Evolutionary conservation across 768 basidiomycete species (phyloP), one percentile per base, ranked within the genome.

Genomic region (Mycena leptocephala): DNA sequence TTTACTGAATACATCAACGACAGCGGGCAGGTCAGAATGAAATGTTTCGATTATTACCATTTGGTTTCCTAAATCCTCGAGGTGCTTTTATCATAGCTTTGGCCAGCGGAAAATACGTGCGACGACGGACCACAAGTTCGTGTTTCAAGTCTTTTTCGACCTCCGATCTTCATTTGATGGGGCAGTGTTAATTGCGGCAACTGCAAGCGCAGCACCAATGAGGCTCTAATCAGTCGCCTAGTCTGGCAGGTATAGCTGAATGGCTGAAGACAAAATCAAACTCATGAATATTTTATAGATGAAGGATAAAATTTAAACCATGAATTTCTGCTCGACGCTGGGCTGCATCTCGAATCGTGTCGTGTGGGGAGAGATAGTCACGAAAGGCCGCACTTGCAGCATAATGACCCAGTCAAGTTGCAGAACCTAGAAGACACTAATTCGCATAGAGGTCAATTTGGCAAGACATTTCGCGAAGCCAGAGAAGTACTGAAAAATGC

Each of bases 211-310:
- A 33, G 7, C 22, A 81, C 83, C 3, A 82, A 78, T 13, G 84
- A 84, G 2, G 61, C 81, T 10, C 81, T 83, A 5, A 70, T 84
- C 24, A 78, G 81, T 41, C 85, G 85, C 43, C 75, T 86, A n/a
- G 79, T 83, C 56, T 86, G 85, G 43, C 78, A 79, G 55, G 64
- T 75, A 11, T 63, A 64, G 30, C 11, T n/a, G 8, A 33, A 20
- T 8, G 9, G 2, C 39, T 6, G 13, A 35, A 28, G 24, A 7
- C 16, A 18, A n/a, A 28, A 6, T 20, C 10, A 11, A 56, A 10
- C 11, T 70, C 6, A 70, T 22, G 16, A 43, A n/a, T n/a, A n/a
- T 18, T 55, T 18, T 28, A 2, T 35, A 75, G 74, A 51, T 58
- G 70, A 62, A 68, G 14, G 73, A 64, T 3, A 68, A 48, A 1